Conservation (phyloP, 2,329 filamentous ascomycete species). For the Trichoderma sp. region DNA sequence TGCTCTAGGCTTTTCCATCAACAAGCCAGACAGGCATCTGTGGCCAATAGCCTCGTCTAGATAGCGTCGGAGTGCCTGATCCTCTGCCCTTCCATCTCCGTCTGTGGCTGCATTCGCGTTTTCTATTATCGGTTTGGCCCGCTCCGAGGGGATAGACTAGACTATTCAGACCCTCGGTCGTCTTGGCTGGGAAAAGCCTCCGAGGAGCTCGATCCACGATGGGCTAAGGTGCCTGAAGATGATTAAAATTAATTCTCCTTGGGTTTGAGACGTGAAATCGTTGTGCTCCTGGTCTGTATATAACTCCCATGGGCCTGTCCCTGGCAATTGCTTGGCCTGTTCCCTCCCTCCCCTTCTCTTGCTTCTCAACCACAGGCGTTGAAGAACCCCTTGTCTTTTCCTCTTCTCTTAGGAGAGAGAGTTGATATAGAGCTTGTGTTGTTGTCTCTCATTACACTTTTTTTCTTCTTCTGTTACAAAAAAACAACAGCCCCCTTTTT, state of each 20-base stretch:
- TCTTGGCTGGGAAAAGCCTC: conserved; percentile 18
- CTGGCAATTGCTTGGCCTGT: neutral
- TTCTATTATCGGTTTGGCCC: conserved; percentile 10
- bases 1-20: conserved; percentile 5
- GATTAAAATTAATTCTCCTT: conserved; percentile 11
- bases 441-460: conserved; percentile 4
- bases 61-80: neutral
- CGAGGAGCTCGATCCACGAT: conserved; percentile 12
- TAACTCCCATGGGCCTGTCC: conserved; percentile 9
- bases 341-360: neutral
- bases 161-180: neutral
- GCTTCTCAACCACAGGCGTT: conserved; percentile 15
- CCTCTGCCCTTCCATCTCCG: conserved; percentile 19
- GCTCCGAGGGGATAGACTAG: neutral
- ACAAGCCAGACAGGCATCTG: neutral
- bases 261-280: neutral
- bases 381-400: conserved; percentile 4
- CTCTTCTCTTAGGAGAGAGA: conserved; percentile 1
- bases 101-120: conserved; percentile 15
- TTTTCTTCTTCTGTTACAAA: neutral
- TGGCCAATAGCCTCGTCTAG: conserved; percentile 10
- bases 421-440: conserved; percentile 10
- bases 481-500: neutral
- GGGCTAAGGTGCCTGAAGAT: neutral
- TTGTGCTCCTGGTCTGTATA: neutral